Conservation (phyloP, 257 asterid genomes). For the Capsicum baccatum region DNA sequence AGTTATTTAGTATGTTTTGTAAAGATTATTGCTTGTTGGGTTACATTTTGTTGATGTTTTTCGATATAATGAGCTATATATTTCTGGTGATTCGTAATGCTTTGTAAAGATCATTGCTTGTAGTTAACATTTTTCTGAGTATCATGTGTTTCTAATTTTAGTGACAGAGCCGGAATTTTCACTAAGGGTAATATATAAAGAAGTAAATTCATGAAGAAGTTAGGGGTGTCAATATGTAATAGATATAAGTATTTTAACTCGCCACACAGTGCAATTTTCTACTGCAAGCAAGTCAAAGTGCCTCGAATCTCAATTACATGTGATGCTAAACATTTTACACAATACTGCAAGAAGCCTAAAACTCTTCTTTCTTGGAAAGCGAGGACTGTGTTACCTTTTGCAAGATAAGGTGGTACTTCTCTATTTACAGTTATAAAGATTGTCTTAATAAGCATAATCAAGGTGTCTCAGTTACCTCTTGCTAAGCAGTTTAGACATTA, state of each 20-base stretch:
- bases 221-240: too few relatives aligned
- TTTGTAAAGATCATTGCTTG: neutral
- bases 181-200: too few relatives aligned
- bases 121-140: neutral
- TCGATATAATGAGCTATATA: neutral
- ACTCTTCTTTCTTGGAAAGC: neutral
- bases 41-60: neutral
- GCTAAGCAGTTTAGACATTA: neutral
- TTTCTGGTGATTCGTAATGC: neutral
- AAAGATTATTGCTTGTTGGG: neutral
- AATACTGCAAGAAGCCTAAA: neutral
- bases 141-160: neutral
- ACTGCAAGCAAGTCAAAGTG: neutral
- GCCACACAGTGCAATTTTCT: too few relatives aligned
- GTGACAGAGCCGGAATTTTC: too few relatives aligned
- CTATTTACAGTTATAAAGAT: neutral
- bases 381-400: neutral
- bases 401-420: neutral
- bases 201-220: too few relatives aligned
- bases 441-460: neutral
- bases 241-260: too few relatives aligned
- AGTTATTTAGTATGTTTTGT: neutral
- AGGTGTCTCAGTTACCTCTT: neutral
- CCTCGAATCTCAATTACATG: neutral
- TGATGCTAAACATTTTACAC: constrained; percentile 2